These are phyloP conservation scores for Galeopsis tetrahit DNA, from an alignment of 257 asterid species.

Conservation along the genomic window DNA sequence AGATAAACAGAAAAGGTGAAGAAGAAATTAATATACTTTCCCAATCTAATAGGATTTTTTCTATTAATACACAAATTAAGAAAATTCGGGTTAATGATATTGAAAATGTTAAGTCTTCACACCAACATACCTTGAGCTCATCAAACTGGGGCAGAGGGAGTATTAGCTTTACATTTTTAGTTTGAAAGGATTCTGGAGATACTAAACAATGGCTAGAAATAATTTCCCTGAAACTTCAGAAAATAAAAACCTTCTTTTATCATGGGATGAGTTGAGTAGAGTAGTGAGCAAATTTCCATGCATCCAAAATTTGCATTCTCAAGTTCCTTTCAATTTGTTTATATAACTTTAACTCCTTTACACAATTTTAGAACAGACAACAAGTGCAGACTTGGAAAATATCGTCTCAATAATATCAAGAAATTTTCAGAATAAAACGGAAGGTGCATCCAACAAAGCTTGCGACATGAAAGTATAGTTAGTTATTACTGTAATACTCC, in stretches of 20 bases:
- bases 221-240: not conserved
- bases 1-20: constrained; percentile 15
- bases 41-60: not conserved
- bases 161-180: constrained; percentile 7
- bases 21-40: not conserved
- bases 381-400: constrained; percentile 13
- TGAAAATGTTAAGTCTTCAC: not conserved
- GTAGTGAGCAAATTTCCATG: constrained; percentile 3
- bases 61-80: not conserved
- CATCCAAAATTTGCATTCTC: constrained; percentile 9
- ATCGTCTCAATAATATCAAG: constrained; percentile 22
- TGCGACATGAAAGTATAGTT: constrained; percentile 27
- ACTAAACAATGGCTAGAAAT: constrained; percentile 21
- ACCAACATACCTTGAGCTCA: not conserved
- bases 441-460: constrained; percentile 27
- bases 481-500: constrained; percentile 13
- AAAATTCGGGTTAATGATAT: not conserved
- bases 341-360: constrained; percentile 13
- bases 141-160: constrained; percentile 4
- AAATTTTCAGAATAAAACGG: constrained; percentile 25
- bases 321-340: constrained; percentile 8
- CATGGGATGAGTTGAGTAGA: constrained; percentile 18
- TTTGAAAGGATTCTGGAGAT: constrained; percentile 20
- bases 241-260: constrained; percentile 13
- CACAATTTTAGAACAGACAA: constrained; percentile 23